Evolutionary conservation across 2,329 filamentous ascomycete species (phyloP).

Genomic region (Pyrenochaeta sp.): DNA sequence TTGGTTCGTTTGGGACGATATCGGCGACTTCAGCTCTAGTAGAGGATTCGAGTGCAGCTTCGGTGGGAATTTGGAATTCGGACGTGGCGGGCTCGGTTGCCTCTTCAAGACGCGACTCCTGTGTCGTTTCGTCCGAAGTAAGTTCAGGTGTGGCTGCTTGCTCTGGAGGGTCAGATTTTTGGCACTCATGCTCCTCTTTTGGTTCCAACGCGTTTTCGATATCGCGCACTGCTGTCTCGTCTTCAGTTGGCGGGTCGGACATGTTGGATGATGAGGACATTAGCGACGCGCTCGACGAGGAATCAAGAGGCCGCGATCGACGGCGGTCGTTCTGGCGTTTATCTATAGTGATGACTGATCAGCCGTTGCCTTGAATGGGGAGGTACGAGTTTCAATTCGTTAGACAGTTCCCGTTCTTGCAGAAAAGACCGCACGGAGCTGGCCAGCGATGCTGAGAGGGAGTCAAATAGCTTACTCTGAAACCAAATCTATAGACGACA

Average conservation of each 20-base stretch:
- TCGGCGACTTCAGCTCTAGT: conserved; percentile 35
- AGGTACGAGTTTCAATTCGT: neutral
- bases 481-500: conserved; percentile 82
- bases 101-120: conserved; percentile 21
- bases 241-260: conserved; percentile 46
- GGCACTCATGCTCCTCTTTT: conserved; percentile 23
- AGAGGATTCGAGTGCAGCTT: conserved; percentile 29
- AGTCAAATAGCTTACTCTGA: conserved; percentile 58
- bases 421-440: neutral
- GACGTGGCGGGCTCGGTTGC: conserved; percentile 11
- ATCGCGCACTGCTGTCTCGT: conserved; percentile 35
- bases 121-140: conserved; percentile 28
- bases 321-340: conserved; percentile 90
- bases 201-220: conserved; percentile 28
- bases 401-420: neutral
- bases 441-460: neutral
- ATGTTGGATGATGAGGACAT: conserved; percentile 49
- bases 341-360: conserved; percentile 18
- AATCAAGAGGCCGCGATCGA: conserved; percentile 78
- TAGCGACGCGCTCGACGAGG: conserved; percentile 41
- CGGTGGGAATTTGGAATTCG: conserved; percentile 29
- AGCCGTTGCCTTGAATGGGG: conserved; percentile 13
- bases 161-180: conserved; percentile 29
- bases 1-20: conserved; percentile 34
- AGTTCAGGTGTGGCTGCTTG: conserved; percentile 30